These are phyloP conservation scores for Skeletonema potamos DNA, from an alignment of 108 stramenopile species.

Conservation along the genomic window DNA sequence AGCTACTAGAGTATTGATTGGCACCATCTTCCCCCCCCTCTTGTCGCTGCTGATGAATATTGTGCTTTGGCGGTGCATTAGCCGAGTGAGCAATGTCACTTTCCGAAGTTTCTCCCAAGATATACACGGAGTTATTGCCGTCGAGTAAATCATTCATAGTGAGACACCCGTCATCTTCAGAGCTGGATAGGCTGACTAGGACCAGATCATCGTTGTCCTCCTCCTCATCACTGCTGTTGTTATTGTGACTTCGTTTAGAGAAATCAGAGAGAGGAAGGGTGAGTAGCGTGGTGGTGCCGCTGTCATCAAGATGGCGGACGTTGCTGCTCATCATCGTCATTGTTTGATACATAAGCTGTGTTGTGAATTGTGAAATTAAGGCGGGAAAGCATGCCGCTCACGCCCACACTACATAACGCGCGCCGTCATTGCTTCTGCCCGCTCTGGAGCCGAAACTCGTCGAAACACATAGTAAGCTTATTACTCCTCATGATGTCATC, in stretches of 20 bases:
- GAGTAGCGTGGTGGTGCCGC: constrained; percentile 19
- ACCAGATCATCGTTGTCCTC: constrained; percentile 23
- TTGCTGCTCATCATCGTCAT: neutral
- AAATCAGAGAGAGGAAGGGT: constrained; percentile 42
- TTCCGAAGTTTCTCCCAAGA: constrained; percentile 26
- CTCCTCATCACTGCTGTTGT: neutral
- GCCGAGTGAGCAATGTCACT: constrained; percentile 1
- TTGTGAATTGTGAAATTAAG: neutral
- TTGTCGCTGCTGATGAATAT: neutral
- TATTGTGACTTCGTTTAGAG: constrained; percentile 4
- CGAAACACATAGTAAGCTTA: too few species aligned
- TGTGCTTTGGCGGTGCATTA: neutral
- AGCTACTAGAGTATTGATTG: constrained; percentile 1
- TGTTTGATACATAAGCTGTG: neutral
- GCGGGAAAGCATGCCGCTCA: too few species aligned
- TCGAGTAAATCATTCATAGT: constrained; percentile 26
- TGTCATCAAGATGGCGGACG: constrained; percentile 25
- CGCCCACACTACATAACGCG: too few species aligned
- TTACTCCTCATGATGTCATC: neutral
- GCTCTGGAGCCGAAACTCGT: too few species aligned
- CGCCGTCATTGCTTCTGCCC: too few species aligned
- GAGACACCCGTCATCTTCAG: neutral
- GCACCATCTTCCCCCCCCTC: neutral
- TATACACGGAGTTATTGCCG: constrained; percentile 8
- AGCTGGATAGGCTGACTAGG: constrained; percentile 23